These are phyloP conservation scores for Chaetomiaceae sp. DNA, from an alignment of 2,329 filamentous ascomycete genomes.

Conservation along the genomic window DNA sequence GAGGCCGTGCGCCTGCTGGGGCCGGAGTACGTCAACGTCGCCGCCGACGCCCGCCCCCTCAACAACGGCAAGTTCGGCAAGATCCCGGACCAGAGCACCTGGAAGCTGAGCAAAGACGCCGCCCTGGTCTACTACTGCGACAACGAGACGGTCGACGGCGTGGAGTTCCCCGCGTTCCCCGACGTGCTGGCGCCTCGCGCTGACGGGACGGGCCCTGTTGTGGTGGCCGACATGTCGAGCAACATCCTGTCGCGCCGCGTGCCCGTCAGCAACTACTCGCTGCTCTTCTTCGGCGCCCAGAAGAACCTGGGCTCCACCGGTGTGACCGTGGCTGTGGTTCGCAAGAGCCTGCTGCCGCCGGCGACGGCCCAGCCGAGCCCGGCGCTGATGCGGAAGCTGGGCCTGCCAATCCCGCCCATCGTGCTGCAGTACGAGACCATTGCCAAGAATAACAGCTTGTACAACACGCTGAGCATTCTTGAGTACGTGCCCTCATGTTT, in stretches of 20 bases:
- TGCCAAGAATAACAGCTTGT: constrained; percentile 88
- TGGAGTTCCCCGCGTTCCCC: constrained; percentile 78
- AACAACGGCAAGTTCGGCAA: constrained; percentile 79
- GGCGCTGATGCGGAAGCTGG: constrained; percentile 64
- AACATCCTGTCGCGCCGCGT: constrained; percentile 83
- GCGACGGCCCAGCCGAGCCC: constrained; percentile 58
- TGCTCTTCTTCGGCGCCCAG: constrained; percentile 89
- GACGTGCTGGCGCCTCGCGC: constrained; percentile 50
- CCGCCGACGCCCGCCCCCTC: constrained; percentile 55
- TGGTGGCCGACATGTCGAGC: constrained; percentile 89
- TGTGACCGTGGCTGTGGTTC: constrained; percentile 78
- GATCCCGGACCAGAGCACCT: constrained; percentile 71
- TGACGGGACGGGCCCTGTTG: constrained; percentile 62
- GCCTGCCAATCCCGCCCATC: constrained; percentile 70
- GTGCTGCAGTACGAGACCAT: constrained; percentile 79
- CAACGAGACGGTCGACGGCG: constrained; percentile 91
- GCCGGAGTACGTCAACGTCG: constrained; percentile 73
- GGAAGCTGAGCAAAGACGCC: constrained; percentile 63
- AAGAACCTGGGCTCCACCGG: constrained; percentile 89
- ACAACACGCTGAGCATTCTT: constrained; percentile 94
- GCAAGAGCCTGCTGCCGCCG: constrained; percentile 72
- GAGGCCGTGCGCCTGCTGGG: constrained; percentile 77
- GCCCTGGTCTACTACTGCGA: constrained; percentile 85
- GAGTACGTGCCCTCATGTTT: constrained; percentile 43
- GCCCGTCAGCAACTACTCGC: constrained; percentile 69